These are phyloP conservation scores for Nigrospora osmanthi DNA, from an alignment of 2,329 filamentous ascomycete species.

Conservation along the genomic window DNA sequence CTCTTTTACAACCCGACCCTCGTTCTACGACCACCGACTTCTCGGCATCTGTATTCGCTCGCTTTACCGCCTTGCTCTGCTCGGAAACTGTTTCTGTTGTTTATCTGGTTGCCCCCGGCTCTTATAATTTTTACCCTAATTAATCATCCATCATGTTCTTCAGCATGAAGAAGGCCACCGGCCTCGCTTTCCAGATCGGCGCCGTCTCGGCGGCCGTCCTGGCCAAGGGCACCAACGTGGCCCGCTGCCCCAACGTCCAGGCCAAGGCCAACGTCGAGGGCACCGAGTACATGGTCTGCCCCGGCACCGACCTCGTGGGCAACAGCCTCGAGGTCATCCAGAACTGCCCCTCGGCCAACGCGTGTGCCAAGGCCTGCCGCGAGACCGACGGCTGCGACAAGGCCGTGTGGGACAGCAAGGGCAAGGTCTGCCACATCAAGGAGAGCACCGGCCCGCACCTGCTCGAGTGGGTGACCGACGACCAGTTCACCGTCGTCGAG, in stretches of 20 bases:
- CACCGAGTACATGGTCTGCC: background rate
- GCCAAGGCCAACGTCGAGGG: background rate
- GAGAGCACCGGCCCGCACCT: conserved; percentile 1
- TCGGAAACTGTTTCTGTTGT: too few species aligned
- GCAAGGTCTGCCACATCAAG: conserved; percentile 9
- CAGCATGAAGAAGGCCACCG: conserved; percentile 1
- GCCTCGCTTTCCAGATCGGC: background rate
- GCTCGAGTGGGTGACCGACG: conserved; percentile 9
- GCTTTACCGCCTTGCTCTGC: too few species aligned
- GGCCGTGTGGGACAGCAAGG: conserved; percentile 4
- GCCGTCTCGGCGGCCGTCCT: background rate
- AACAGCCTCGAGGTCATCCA: background rate
- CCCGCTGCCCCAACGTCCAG: background rate
- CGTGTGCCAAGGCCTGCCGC: conserved; percentile 2
- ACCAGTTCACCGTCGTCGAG: conserved; percentile 7
- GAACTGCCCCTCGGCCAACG: background rate
- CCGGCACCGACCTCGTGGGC: conserved; percentile 2
- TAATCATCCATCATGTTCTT: background rate
- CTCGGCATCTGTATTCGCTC: too few species aligned
- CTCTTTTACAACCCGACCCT: too few species aligned
- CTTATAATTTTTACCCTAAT: too few species aligned
- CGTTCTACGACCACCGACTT: too few species aligned
- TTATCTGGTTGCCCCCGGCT: too few species aligned
- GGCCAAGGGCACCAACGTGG: background rate
- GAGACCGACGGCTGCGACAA: conserved; percentile 2